These are phyloP conservation scores for Singerocomus inundabilis DNA, from an alignment of 1,284 basidiomycete genomes.

Conservation along the genomic window DNA sequence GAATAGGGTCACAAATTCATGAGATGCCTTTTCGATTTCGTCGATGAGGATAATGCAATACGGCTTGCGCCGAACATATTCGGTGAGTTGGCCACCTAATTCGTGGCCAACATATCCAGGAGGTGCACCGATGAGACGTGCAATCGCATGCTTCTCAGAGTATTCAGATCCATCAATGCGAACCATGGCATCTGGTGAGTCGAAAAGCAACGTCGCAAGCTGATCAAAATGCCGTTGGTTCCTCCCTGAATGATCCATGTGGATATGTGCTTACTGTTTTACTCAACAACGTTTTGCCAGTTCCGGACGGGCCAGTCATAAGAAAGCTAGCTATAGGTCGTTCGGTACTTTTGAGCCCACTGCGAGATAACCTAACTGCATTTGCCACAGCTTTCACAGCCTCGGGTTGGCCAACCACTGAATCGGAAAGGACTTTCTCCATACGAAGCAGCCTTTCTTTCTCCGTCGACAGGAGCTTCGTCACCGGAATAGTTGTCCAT, in stretches of 20 bases:
- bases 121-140: conserved; percentile 86
- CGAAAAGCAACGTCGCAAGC: conserved; percentile 86
- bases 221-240: conserved; percentile 30
- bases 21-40: conserved; percentile 89
- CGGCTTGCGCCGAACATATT: conserved; percentile 87
- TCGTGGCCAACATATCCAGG: conserved; percentile 94
- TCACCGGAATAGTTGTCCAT: conserved; percentile 91
- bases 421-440: conserved; percentile 65
- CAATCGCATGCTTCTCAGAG: conserved; percentile 91
- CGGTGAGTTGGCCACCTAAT: conserved; percentile 87
- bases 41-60: conserved; percentile 82
- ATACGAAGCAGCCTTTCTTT: conserved; percentile 84
- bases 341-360: conserved; percentile 80
- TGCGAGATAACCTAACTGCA: conserved; percentile 87
- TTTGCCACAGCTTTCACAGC: conserved; percentile 90
- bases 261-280: conserved; percentile 70
- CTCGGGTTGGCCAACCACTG: conserved; percentile 87
- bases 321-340: conserved; percentile 93
- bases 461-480: conserved; percentile 86
- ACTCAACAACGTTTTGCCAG: conserved; percentile 84
- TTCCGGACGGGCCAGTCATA: conserved; percentile 91
- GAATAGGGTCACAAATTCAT: conserved; percentile 89
- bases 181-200: conserved; percentile 88
- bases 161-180: conserved; percentile 92
- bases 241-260: not conserved